Evolutionary conservation across 805 yeast species (phyloP).

Genomic region (Komagataella pseudopastoris): DNA sequence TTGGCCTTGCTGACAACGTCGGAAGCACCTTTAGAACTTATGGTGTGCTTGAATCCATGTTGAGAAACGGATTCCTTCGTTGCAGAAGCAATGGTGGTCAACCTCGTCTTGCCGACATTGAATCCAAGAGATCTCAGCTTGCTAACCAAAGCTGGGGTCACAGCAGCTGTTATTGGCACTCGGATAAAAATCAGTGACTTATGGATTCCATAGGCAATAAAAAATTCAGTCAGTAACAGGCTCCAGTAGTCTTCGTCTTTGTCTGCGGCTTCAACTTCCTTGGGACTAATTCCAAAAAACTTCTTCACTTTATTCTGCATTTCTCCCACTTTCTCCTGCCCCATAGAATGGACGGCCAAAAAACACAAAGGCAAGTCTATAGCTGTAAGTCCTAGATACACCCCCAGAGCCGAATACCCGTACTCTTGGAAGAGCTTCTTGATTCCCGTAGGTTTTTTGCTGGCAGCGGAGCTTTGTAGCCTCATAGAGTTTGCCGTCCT

Average conservation of each 20-base stretch:
- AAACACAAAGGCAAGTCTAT: constrained; percentile 81
- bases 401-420: constrained; percentile 85
- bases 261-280: constrained; percentile 11
- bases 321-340: constrained; percentile 67
- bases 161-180: constrained; percentile 82
- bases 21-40: constrained; percentile 12
- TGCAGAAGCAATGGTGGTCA: constrained; percentile 25
- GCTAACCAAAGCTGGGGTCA: constrained; percentile 70
- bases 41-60: constrained; percentile 13
- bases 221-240: constrained; percentile 62
- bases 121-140: constrained; percentile 67
- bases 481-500: background rate
- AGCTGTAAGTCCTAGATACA: constrained; percentile 58
- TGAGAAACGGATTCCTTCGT: constrained; percentile 13
- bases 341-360: constrained; percentile 70
- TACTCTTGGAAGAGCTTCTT: constrained; percentile 69
- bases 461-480: constrained; percentile 1
- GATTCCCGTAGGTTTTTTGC: constrained; percentile 27
- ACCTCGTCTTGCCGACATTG: constrained; percentile 43
- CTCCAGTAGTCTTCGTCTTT: constrained; percentile 7
- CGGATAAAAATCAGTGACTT: constrained; percentile 76
- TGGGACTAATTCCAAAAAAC: constrained; percentile 44
- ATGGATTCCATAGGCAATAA: constrained; percentile 87
- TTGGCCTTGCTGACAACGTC: constrained; percentile 8
- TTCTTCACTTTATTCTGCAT: constrained; percentile 49